Evolutionary conservation across 2,329 filamentous ascomycete genomes (phyloP).

Genomic region (Botrytis fabae): DNA sequence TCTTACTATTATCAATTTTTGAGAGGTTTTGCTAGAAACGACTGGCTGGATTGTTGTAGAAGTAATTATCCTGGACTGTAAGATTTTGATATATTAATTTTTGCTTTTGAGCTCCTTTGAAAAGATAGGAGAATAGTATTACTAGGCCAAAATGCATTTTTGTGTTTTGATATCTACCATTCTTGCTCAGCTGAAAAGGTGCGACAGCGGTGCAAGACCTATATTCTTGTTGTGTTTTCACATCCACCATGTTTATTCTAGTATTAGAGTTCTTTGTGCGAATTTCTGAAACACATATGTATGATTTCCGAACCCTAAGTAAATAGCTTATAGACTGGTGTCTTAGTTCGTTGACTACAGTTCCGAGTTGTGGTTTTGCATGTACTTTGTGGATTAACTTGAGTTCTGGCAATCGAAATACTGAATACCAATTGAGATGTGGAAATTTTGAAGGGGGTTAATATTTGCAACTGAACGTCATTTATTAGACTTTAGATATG

Average conservation of each 20-base stretch:
- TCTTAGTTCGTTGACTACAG: too few relatives aligned
- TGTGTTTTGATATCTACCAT: not conserved
- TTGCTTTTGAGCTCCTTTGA: not conserved
- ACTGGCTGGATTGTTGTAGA: too few relatives aligned
- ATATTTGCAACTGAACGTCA: too few relatives aligned
- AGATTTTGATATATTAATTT: not conserved
- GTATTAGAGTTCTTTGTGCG: not conserved
- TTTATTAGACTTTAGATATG: too few relatives aligned
- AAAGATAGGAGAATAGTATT: not conserved
- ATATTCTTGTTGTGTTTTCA: not conserved
- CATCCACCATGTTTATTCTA: fast-evolving
- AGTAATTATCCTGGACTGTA: too few relatives aligned
- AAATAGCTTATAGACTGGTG: too few relatives aligned
- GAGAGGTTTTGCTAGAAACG: too few relatives aligned
- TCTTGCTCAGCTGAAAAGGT: not conserved
- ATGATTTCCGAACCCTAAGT: not conserved
- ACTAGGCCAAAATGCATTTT: fast-evolving
- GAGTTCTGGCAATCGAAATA: not conserved
- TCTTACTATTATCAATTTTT: not conserved
- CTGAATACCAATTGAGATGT: fast-evolving
- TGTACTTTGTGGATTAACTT: too few relatives aligned
- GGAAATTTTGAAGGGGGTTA: not conserved
- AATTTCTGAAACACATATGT: not conserved
- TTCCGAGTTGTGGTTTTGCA: too few relatives aligned
- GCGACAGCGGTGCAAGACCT: too few relatives aligned